These are phyloP conservation scores for Lepidium didymum DNA, from an alignment of 345 rosid genomes.

Conservation along the genomic window DNA sequence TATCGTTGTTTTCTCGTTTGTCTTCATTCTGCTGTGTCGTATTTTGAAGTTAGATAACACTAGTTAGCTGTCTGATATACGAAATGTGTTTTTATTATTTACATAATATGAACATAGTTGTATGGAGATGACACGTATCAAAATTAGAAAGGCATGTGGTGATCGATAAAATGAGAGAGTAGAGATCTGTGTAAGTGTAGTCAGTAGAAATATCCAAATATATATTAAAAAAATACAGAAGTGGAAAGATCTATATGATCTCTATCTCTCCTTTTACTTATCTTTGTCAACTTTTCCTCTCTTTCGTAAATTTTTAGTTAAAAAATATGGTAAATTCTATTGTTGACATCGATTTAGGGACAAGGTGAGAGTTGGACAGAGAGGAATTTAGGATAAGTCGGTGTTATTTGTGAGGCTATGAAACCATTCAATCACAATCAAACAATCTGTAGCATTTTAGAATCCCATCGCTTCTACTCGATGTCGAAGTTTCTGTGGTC, in stretches of 20 bases:
- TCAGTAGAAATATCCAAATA: conserved; percentile 16
- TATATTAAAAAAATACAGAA: conserved; percentile 3
- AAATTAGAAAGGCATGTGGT: conserved; percentile 16
- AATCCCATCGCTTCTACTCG: conserved; percentile 5
- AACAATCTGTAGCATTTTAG: conserved; percentile 15
- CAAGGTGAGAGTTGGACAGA: neutral
- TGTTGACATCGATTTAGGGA: neutral
- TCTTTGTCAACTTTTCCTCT: neutral
- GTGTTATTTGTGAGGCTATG: conserved; percentile 20
- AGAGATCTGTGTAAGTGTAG: conserved; percentile 27
- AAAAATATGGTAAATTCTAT: no score
- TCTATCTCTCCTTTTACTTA: neutral
- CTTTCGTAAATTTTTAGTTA: no score
- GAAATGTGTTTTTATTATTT: neutral
- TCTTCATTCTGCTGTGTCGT: neutral
- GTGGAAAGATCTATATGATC: conserved; percentile 21
- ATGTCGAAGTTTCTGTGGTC: conserved; percentile 25
- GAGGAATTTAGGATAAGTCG: conserved; percentile 19
- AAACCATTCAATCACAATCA: conserved; percentile 23
- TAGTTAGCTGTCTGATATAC: neutral
- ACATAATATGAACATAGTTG: neutral
- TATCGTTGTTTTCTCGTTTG: neutral
- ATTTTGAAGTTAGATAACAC: neutral
- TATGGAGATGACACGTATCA: conserved; percentile 17
- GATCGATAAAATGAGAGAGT: neutral